Base-by-base conservation (phyloP, 2,329 filamentous ascomycete genomes). In the Cladosporium cucumerinum region DNA sequence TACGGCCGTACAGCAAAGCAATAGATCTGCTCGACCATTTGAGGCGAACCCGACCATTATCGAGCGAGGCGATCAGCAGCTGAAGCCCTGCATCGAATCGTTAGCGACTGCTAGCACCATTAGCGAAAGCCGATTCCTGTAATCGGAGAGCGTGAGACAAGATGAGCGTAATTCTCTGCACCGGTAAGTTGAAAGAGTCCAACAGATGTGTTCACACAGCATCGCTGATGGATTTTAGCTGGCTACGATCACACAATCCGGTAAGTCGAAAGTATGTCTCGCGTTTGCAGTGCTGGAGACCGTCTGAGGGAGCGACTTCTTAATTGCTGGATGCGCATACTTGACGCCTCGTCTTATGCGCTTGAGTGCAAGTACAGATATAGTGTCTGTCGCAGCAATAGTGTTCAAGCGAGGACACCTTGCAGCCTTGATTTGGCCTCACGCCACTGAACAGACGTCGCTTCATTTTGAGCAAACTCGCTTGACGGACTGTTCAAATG, bases 161-260 rank as follows among this genome's bases (percentile, higher is more conserved):
- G 43, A 89, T 89, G 87, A 88, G 85, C 69, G 87, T 89, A 67
- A 89, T 89, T 72, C 80, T 89, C 43, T 89, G 86, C 72, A 89
- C 87, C 66, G 86, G 86, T 88, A 78, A 75, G 82, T 70, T 23
- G 63, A 77, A 74, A 67, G 54, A 66, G 5, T 28, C n/a, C 18
- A 54, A 28, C 28, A 12, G n/a, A n/a, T 11, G n/a, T 43, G 65
- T 68, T 63, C 68, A 65, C 70, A 76, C 7, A 43, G 21, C 25
- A 25, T 43, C 8, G 34, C 60, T 62, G 36, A 62, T 26, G 16
- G 30, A 3, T 21, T 16, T 54, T 25, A 71, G 89, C 89, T 73
- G 89, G 88, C 68, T 91, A 91, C 78, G 89, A 91, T 77, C 89
- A 90, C 77, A 91, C 89, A 32, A 91, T 92, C 69, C 84, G 88